phyloP scores from a whole-genome alignment of 2,329 filamentous ascomycete species.

The Alternaria sp. region DNA sequence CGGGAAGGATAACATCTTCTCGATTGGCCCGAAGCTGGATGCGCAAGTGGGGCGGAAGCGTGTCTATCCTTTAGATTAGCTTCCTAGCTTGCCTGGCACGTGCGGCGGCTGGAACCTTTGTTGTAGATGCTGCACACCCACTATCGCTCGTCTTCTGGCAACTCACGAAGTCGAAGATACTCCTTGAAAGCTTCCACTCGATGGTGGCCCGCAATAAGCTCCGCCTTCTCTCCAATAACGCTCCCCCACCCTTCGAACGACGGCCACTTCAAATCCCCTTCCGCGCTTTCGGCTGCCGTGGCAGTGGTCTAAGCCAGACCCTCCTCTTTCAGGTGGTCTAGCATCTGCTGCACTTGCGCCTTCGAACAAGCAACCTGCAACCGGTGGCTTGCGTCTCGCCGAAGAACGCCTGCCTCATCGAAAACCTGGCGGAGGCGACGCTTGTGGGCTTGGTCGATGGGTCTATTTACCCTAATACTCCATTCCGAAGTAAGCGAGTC shows the following conservation, averaged over 20 bases:
- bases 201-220: constrained; percentile 3
- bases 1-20: constrained; percentile 3
- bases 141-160: neutral
- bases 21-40: constrained; percentile 1
- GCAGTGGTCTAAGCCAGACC: too few species aligned
- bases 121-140: neutral
- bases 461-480: neutral
- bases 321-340: too few species aligned
- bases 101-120: neutral
- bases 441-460: neutral
- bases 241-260: neutral
- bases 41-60: neutral
- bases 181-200: constrained; percentile 1
- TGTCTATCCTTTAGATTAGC: constrained; percentile 2
- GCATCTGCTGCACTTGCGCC: too few species aligned
- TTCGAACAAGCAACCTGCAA: too few species aligned
- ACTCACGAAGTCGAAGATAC: neutral
- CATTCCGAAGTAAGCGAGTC: neutral
- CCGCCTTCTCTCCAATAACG: constrained; percentile 3
- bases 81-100: neutral
- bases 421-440: neutral
- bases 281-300: too few species aligned
- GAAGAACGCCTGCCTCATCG: neutral
- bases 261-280: neutral
- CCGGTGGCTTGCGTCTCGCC: neutral